Conservation (phyloP, 306 rosid genomes). For the Begonia masoniana region DNA sequence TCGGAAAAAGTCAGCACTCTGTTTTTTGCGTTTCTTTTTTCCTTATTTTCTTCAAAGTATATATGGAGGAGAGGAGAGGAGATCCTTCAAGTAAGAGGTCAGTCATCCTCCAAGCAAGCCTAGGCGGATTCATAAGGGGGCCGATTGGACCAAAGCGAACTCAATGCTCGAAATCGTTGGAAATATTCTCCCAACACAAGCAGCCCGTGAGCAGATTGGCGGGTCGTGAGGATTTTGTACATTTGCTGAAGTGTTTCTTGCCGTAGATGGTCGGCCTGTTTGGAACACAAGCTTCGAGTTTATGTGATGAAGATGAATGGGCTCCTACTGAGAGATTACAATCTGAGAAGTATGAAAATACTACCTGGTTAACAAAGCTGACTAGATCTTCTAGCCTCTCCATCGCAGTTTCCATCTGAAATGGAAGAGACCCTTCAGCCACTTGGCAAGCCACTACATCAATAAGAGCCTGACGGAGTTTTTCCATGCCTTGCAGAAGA, state of each 20-base stretch:
- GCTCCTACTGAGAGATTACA: no score
- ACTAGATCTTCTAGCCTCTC: constrained; percentile 62
- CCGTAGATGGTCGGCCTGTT: constrained; percentile 84
- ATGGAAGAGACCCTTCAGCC: constrained; percentile 33
- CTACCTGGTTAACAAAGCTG: constrained; percentile 71
- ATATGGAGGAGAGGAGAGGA: background rate
- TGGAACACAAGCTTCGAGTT: background rate
- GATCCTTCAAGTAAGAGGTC: background rate
- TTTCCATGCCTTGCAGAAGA: constrained; percentile 76
- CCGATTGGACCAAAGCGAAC: constrained; percentile 63
- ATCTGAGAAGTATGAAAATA: background rate
- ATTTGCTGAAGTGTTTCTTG: constrained; percentile 67
- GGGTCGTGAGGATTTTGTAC: constrained; percentile 51
- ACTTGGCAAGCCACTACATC: constrained; percentile 45
- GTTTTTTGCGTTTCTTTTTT: background rate
- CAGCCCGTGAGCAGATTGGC: constrained; percentile 61
- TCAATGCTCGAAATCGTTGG: constrained; percentile 66
- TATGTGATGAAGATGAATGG: no score
- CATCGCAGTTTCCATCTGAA: constrained; percentile 42
- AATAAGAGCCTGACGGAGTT: constrained; percentile 53
- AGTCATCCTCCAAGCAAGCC: background rate
- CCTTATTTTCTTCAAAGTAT: background rate
- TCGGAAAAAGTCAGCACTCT: constrained; percentile 25
- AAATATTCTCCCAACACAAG: constrained; percentile 75
- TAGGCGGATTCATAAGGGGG: constrained; percentile 37